These are phyloP conservation scores for Leccinum subrobustum DNA, from an alignment of 1,284 basidiomycete genomes.

Conservation along the genomic window DNA sequence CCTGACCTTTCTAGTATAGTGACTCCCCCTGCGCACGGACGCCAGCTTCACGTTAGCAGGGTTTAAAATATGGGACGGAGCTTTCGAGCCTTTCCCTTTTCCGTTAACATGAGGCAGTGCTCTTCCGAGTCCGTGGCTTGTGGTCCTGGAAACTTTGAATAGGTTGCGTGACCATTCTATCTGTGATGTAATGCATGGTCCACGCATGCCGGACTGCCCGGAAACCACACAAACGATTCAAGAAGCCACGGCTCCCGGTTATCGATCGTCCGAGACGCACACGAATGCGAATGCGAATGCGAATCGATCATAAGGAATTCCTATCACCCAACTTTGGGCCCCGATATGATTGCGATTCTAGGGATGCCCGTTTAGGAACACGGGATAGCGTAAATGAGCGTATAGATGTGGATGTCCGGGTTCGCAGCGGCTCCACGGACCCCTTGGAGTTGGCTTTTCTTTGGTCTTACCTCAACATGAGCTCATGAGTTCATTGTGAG, in stretches of 20 bases:
- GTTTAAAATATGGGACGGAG: background rate
- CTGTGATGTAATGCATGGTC: background rate
- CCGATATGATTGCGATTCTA: background rate
- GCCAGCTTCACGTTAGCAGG: constrained; percentile 20
- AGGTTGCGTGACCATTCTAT: constrained; percentile 2
- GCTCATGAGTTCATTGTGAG: background rate
- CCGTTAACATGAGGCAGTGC: constrained; percentile 4
- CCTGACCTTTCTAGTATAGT: constrained; percentile 7
- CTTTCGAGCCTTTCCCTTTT: background rate
- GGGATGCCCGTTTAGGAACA: background rate
- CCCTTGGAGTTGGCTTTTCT: constrained; percentile 25
- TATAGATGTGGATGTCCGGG: background rate
- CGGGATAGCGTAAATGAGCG: constrained; percentile 1
- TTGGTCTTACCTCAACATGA: constrained; percentile 1
- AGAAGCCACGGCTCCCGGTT: background rate
- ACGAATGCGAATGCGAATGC: background rate
- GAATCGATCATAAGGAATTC: constrained; percentile 1
- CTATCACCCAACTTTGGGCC: background rate
- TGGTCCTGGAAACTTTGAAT: background rate
- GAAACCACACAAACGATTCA: background rate
- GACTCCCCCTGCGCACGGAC: background rate
- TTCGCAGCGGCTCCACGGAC: constrained; percentile 23
- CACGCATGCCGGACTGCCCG: background rate
- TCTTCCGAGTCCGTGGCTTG: background rate
- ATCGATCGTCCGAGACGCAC: background rate